Base-by-base conservation (phyloP, 1,139 yeast genomes). In the Lodderomyces margitis region DNA sequence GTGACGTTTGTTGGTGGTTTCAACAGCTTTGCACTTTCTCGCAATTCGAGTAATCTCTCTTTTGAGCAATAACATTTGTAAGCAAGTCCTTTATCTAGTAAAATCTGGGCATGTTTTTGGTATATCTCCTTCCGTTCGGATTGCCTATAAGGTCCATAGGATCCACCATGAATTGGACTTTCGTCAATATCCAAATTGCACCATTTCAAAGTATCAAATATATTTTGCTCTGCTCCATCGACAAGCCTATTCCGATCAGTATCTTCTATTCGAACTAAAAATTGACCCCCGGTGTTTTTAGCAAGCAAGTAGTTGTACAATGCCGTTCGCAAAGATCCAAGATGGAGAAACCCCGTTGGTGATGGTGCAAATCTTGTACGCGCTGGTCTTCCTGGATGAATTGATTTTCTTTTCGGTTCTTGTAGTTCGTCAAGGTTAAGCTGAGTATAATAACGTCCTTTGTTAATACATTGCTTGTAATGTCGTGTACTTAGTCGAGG, bases 291-390 rank as follows among this genome's bases (percentile, higher is more conserved):
- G 0, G 96, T 87, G 44, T 78, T 75, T 51, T 72, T 80, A 0
- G 98, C 98, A 20, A 87, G 66, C 23, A 92, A 62, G 55, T 83
- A 92, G 59, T 92, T 94, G 64, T 88, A 94, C 21, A 92, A 62
- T 0, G 98, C 98, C 0, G 99, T 92, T 57, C 99, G 68, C 38
- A 94, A 61, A 0, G 98, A 89, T 0, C 99, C 99, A 44, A 94
- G 61, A 59, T 92, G 99, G 30, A 94, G 70, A 48, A 78, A 78
- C 0, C 99, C 99, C 0, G 99, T 92, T 1, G 99, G 99, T 2
- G 98, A 91, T 1, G 99, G 98, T 0, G 99, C 99, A 64, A 92
- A 92, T 51, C 99, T 68, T 1, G 98, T 88, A 48, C 96, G 64
- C 0, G 83, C 96, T 0, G 96, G 95, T 5, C 32, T 23, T 6